These are phyloP conservation scores for Aspergillus oerlinghausenensis DNA, from an alignment of 2,329 filamentous ascomycete genomes.

Conservation along the genomic window DNA sequence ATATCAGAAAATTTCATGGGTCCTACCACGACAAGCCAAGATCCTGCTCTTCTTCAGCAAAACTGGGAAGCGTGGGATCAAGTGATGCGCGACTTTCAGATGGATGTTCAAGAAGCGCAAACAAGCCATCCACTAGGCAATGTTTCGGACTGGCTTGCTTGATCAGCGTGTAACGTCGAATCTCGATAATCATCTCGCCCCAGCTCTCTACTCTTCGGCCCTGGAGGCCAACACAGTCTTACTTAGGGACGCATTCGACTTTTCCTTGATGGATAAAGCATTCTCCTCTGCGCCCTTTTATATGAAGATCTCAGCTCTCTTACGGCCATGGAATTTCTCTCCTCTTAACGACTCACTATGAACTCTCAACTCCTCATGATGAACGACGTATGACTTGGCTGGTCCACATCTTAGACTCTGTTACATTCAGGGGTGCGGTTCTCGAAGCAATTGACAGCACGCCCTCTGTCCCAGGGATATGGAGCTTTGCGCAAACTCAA, in stretches of 20 bases:
- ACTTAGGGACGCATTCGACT: not conserved
- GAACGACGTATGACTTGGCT: slow-evolving; percentile 6
- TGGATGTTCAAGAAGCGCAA: slow-evolving; percentile 28
- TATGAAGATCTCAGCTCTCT: not conserved
- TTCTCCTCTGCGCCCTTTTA: not conserved
- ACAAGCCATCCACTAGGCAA: slow-evolving; percentile 15
- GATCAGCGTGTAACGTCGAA: not conserved
- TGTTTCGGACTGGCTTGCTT: slow-evolving; percentile 28
- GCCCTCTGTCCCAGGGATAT: not conserved
- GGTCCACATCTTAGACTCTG: not conserved
- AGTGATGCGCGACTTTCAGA: slow-evolving; percentile 37
- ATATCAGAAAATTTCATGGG: slow-evolving; percentile 8
- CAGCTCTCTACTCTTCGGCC: not conserved
- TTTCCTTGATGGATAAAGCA: not conserved
- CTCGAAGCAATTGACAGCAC: not conserved
- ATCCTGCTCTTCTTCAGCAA: slow-evolving; percentile 15
- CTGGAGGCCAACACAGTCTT: not conserved
- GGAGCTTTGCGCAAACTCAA: not conserved
- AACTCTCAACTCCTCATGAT: slow-evolving; percentile 5
- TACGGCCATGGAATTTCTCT: not conserved
- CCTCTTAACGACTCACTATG: not conserved
- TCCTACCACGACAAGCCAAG: slow-evolving; percentile 11
- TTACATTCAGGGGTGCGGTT: not conserved
- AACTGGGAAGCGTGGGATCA: slow-evolving; percentile 35
- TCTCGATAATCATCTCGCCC: not conserved